phyloP scores from a whole-genome alignment of 306 rosid species.

The Prunus persica region Prunus_persica_NCBIv2 NC_034016.1:22301501-22302000 shows the following conservation, averaged over 20 bases:
- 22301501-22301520: background rate
- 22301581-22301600: constrained; percentile 98
- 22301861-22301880: background rate
- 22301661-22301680: background rate
- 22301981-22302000: background rate
- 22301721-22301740: constrained; percentile 99
- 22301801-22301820: constrained; percentile 98
- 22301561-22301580: constrained; percentile 99
- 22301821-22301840: constrained; percentile 33
- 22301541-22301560: constrained; percentile 91
- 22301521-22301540: constrained; percentile 83
- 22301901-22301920: background rate
- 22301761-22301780: constrained; percentile 86
- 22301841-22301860: background rate
- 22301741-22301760: constrained; percentile 87
- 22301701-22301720: constrained; percentile 10
- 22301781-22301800: constrained; percentile 85
- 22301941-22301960: background rate
- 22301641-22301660: background rate
- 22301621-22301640: background rate
- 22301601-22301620: constrained; percentile 95
- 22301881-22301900: background rate
- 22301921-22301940: background rate
- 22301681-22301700: background rate
- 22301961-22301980: background rate